Percentiles rank a stretch among this genome's conserved stretches.
These are phyloP conservation scores for Circinella minor DNA, from an alignment of 371 early-diverging fungal species.

Conservation along the genomic window DNA sequence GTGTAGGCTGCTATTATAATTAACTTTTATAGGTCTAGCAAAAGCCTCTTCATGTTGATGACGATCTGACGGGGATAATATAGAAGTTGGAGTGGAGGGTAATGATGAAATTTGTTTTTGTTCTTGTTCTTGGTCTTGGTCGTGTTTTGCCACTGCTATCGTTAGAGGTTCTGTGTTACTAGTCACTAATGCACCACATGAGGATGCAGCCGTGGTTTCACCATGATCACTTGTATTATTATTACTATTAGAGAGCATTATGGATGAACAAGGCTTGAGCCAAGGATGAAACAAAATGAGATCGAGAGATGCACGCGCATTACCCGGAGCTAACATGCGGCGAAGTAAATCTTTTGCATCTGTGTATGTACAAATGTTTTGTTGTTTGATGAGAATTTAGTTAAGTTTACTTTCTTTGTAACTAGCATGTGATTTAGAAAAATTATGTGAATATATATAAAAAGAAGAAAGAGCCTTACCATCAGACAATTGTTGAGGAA, in stretches of 20 bases:
- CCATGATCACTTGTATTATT: background rate
- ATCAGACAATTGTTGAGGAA: slow-evolving; percentile 35
- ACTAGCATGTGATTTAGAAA: background rate
- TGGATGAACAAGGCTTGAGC: slow-evolving; percentile 31
- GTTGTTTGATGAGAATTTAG: background rate
- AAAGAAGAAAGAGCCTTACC: slow-evolving; percentile 21
- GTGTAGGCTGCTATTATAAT: background rate
- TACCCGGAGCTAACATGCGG: slow-evolving; percentile 43
- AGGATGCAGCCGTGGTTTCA: background rate
- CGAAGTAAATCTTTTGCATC: slow-evolving; percentile 48
- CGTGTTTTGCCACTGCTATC: too few relatives aligned
- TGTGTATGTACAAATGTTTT: slow-evolving; percentile 16
- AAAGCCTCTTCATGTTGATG: background rate
- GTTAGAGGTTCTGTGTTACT: background rate
- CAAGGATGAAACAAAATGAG: slow-evolving; percentile 50
- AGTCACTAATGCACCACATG: background rate
- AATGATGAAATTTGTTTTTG: too few relatives aligned
- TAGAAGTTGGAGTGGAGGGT: too few relatives aligned
- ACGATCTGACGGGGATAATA: too few relatives aligned
- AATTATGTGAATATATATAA: background rate
- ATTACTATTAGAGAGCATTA: slow-evolving; percentile 2
- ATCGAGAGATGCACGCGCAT: slow-evolving; percentile 40
- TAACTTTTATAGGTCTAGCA: background rate
- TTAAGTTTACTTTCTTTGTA: background rate
- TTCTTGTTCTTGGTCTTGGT: too few relatives aligned